Evolutionary conservation across 139 green algal genomes (phyloP), one percentile per base, ranked within the genome.

Genomic region (Parachlorella kessleri): DNA sequence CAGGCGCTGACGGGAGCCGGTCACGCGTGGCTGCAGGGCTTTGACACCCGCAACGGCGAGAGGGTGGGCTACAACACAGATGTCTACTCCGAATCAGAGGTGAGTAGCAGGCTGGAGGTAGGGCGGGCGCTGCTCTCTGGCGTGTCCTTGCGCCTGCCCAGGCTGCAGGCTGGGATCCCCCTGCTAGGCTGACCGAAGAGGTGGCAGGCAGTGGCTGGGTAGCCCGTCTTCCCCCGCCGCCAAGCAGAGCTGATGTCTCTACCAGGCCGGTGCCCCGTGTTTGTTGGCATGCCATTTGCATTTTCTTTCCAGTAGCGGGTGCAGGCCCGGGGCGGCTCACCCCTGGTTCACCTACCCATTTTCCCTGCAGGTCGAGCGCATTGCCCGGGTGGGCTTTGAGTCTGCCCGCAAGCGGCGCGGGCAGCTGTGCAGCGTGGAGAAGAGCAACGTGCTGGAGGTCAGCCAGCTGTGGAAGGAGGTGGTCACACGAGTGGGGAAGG

Each of bases 371-470:
- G 85, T 99, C 10, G 96, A 99, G 85, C 89, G 96, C 40, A 99
- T 99, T 64, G 96, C 97, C 0, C 89, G 91, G 3, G 96, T 99
- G 3, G 97, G 89, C 0, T 99, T 99, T 77, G 91, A 99, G 63
- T 89, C 91, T 23, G 96, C 97, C 2, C 87, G 79, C 70, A 97
- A 98, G 90, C 90, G 97, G 39, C 26, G 73, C 55, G 88, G 88
- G 65, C 84, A 88, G 41, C 81, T 99, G 53, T 96, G 90, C 74
- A 96, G 89, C 55, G 97, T 99, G 55, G 97, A 99, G 48, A 99
- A 99, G 90, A 86, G 88, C 73, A 99, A 99, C 83, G 97, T 99
- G 83, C 88, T 99, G 35, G 97, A 99, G 89, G 79, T 96, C 7
- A 93, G 81, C 70, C 87, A 95, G 85, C 86, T 99, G 40, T 98